Conservation (phyloP, 495 filamentous ascomycete species). For the Tetracladium marchalianum region DNA sequence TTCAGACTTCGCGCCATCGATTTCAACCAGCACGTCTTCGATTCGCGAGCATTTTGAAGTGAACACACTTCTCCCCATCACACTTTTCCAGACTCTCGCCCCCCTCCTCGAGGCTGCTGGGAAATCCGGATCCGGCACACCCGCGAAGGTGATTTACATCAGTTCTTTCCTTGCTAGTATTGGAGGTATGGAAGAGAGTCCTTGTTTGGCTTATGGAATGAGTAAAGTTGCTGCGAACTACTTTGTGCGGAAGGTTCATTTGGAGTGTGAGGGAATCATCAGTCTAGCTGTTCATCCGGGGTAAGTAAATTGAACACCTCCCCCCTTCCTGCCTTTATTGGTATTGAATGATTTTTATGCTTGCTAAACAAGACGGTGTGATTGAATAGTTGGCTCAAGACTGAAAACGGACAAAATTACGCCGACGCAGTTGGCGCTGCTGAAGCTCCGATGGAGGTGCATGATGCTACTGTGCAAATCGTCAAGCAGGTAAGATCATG, state of each 20-base stretch:
- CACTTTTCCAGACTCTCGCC: conserved; percentile 22
- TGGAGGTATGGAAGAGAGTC: conserved; percentile 16
- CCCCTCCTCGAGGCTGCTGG: conserved; percentile 14
- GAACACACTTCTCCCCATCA: conserved; percentile 23
- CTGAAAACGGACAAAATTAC: conserved; percentile 25
- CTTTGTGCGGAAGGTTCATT: conserved; percentile 30
- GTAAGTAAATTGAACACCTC: conserved; percentile 14
- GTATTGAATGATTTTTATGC: neutral
- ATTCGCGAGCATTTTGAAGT: conserved; percentile 18
- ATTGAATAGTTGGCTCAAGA: conserved; percentile 30
- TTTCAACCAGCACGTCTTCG: conserved; percentile 4
- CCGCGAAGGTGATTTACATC: conserved; percentile 24
- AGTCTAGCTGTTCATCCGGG: conserved; percentile 31
- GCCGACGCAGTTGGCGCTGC: conserved; percentile 24
- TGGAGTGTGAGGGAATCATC: conserved; percentile 25
- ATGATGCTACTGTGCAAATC: conserved; percentile 21
- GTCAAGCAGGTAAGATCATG: conserved; percentile 22
- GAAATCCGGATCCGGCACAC: neutral
- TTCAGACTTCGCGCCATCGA: neutral
- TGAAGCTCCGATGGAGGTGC: conserved; percentile 23
- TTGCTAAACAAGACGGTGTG: neutral
- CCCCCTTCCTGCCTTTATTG: conserved; percentile 1
- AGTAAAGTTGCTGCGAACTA: conserved; percentile 34
- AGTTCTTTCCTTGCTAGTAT: conserved; percentile 26
- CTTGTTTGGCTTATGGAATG: conserved; percentile 26